Conservation (phyloP, 768 basidiomycete species). For the Trametes cingulata region DNA sequence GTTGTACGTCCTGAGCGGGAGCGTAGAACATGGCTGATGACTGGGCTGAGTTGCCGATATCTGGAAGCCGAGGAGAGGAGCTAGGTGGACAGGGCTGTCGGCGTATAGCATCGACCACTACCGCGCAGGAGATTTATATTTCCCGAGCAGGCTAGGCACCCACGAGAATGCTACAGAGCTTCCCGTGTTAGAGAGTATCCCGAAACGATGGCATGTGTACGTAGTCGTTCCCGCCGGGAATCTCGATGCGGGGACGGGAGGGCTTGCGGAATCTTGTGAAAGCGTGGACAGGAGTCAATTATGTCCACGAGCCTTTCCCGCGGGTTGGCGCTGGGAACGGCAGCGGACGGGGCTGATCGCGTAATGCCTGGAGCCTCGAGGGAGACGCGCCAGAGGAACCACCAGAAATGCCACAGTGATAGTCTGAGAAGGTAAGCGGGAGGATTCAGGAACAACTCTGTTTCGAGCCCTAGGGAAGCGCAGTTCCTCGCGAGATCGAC, state of each 20-base stretch:
- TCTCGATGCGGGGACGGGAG: slow-evolving; percentile 17
- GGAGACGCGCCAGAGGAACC: slow-evolving; percentile 15
- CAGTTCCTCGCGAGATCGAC: slow-evolving; percentile 20
- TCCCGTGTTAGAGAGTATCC: slow-evolving; percentile 23
- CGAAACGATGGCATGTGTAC: slow-evolving; percentile 20
- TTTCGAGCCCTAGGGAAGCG: slow-evolving; percentile 27
- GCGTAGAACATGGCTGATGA: slow-evolving; percentile 35
- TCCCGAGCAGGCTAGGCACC: slow-evolving; percentile 21
- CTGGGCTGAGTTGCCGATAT: not conserved
- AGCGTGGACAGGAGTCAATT: slow-evolving; percentile 27
- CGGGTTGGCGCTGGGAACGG: slow-evolving; percentile 24
- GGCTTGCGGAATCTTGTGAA: slow-evolving; percentile 25
- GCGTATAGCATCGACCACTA: slow-evolving; percentile 13
- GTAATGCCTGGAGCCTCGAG: slow-evolving; percentile 25
- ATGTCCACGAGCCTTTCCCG: slow-evolving; percentile 28
- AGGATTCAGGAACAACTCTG: slow-evolving; percentile 26
- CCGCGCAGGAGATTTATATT: slow-evolving; percentile 25
- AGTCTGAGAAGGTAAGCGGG: slow-evolving; percentile 16
- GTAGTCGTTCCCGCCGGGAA: slow-evolving; percentile 17
- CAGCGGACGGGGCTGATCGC: slow-evolving; percentile 22
- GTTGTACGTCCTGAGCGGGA: slow-evolving; percentile 50
- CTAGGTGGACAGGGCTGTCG: slow-evolving; percentile 3
- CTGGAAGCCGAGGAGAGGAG: slow-evolving; percentile 11
- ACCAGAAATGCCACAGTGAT: slow-evolving; percentile 17
- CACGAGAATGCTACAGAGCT: slow-evolving; percentile 27